phyloP scores from a whole-genome alignment of 352 stramenopile species.

The Pythium brassicae region DNA sequence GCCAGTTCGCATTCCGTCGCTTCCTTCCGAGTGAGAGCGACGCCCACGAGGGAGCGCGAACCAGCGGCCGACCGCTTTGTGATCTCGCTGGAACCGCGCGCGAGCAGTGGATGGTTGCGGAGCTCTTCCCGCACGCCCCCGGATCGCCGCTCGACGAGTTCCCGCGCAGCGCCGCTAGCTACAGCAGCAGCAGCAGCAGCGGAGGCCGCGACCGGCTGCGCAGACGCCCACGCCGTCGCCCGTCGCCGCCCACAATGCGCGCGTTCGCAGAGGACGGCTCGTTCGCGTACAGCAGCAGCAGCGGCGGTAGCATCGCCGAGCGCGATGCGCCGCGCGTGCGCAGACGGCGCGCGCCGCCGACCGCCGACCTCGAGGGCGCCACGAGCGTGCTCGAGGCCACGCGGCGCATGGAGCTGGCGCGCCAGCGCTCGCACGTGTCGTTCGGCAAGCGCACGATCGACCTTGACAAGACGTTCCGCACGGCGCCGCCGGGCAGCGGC shows the following conservation, averaged over 20 bases:
- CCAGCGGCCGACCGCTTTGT: too few species aligned
- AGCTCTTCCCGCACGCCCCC: too few species aligned
- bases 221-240: too few species aligned
- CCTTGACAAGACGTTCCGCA: constrained; percentile 49
- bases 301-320: background rate
- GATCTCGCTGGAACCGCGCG: too few species aligned
- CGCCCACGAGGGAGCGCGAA: too few species aligned
- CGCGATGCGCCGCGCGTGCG: background rate
- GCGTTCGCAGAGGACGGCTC: constrained; percentile 13
- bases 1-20: too few species aligned
- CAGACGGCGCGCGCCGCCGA: constrained; percentile 8
- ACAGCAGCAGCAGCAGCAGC: constrained; percentile 7
- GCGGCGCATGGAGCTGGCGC: constrained; percentile 39
- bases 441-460: constrained; percentile 48
- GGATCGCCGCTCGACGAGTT: too few species aligned
- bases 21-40: too few species aligned
- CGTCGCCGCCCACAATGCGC: background rate
- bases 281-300: constrained; percentile 3
- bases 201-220: background rate
- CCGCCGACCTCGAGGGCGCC: constrained; percentile 36
- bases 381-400: constrained; percentile 34
- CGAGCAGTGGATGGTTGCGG: constrained; percentile 4
- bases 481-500: constrained; percentile 38
- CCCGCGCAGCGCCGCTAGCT: constrained; percentile 1
- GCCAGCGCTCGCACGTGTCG: constrained; percentile 40